Evolutionary conservation across 1,284 basidiomycete species (phyloP).

Genomic region (Chalciporus piperatoides): DNA sequence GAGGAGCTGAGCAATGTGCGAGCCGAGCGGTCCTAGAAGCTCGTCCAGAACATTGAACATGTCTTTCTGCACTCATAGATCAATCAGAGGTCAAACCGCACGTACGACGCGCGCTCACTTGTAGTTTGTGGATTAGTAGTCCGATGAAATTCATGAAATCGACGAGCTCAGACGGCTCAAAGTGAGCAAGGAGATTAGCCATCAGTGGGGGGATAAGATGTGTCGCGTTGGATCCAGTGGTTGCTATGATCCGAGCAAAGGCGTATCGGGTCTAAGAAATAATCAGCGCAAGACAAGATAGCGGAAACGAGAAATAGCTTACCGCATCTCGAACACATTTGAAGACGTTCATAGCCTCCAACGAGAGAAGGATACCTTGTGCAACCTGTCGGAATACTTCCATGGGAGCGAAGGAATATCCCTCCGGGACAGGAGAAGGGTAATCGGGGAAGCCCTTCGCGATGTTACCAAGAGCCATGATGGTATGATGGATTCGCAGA

Average conservation of each 20-base stretch:
- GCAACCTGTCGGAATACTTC: conserved; percentile 86
- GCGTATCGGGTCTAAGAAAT: conserved; percentile 78
- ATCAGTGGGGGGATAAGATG: conserved; percentile 85
- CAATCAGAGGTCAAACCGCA: conserved; percentile 3
- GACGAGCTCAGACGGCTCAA: conserved; percentile 88
- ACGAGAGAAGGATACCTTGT: conserved; percentile 83
- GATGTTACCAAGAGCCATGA: conserved; percentile 93
- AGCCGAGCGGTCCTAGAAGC: conserved; percentile 81
- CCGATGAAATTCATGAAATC: conserved; percentile 97
- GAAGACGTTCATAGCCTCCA: conserved; percentile 86
- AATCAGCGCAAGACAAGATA: conserved; percentile 14
- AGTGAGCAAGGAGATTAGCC: conserved; percentile 84
- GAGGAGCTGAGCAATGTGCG: conserved; percentile 81
- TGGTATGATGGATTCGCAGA: conserved; percentile 90
- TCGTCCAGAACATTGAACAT: conserved; percentile 87
- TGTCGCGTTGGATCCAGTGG: conserved; percentile 81
- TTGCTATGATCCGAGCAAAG: conserved; percentile 90
- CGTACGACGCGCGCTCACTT: conserved; percentile 49
- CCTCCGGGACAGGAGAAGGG: conserved; percentile 62
- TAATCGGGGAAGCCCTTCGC: conserved; percentile 97
- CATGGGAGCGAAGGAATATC: conserved; percentile 71
- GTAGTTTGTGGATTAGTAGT: conserved; percentile 87
- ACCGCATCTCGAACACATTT: conserved; percentile 93
- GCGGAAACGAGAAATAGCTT: conserved; percentile 30
- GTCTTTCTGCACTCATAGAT: conserved; percentile 49